phyloP scores from a whole-genome alignment of 148 eudicot species.

The Agrostemma githago region DNA sequence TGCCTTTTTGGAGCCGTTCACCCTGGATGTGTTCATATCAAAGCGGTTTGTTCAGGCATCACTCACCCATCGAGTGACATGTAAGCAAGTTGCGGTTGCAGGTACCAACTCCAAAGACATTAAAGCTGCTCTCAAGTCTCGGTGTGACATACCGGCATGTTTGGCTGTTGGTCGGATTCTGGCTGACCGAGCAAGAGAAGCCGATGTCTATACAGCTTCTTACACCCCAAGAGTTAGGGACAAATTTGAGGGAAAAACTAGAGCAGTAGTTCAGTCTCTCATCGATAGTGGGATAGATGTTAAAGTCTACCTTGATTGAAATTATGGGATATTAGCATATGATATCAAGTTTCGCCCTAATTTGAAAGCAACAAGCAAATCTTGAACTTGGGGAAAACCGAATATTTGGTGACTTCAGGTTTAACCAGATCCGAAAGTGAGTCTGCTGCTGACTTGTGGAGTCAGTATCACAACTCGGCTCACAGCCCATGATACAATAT shows the following conservation, averaged over 20 bases:
- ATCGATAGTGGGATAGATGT: conserved; percentile 88
- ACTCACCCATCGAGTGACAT: conserved; percentile 79
- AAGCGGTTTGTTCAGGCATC: conserved; percentile 94
- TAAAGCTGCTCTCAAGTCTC: conserved; percentile 68
- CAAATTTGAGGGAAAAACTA: conserved; percentile 94
- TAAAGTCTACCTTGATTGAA: conserved; percentile 74
- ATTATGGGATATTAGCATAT: background rate
- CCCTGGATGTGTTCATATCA: conserved; percentile 79
- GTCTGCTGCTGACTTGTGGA: background rate
- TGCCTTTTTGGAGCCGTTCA: conserved; percentile 97
- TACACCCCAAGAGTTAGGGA: conserved; percentile 90
- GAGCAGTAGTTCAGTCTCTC: conserved; percentile 92
- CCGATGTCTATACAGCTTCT: conserved; percentile 89
- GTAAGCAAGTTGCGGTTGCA: conserved; percentile 90
- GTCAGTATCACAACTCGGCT: background rate
- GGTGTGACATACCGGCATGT: conserved; percentile 91
- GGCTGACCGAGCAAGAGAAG: conserved; percentile 82
- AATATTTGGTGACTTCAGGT: background rate
- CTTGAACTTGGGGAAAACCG: background rate
- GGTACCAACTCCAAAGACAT: conserved; percentile 93
- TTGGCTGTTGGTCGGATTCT: conserved; percentile 71
- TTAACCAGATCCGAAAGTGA: background rate
- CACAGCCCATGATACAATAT: background rate
- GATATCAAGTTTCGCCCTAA: background rate
- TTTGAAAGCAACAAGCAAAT: background rate